Percentiles rank a stretch among this genome's conserved stretches.
These are phyloP conservation scores for Chamaecyparis obtusa DNA, from an alignment of 75 land plant species.

Conservation along the genomic window DNA sequence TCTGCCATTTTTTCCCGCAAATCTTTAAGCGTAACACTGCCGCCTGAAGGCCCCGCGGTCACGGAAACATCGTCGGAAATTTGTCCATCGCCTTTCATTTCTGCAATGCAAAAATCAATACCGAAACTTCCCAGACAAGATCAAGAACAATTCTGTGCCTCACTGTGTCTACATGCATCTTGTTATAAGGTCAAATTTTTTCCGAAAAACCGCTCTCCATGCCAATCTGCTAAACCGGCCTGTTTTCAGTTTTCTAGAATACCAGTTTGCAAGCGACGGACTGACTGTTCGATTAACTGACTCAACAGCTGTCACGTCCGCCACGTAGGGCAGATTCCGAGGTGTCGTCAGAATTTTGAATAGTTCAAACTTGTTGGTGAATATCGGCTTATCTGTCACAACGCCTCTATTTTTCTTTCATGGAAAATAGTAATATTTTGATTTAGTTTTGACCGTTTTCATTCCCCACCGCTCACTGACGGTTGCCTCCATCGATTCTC, in stretches of 20 bases:
- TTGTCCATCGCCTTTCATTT: slow-evolving; percentile 2
- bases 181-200: not conserved
- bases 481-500: no score
- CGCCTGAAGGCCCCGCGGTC: not conserved
- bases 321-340: no score
- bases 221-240: not conserved
- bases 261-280: not conserved
- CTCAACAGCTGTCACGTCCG: no score
- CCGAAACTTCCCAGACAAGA: not conserved
- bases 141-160: not conserved
- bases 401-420: no score
- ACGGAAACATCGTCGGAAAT: not conserved
- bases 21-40: slow-evolving; percentile 36
- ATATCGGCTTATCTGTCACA: no score
- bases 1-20: slow-evolving; percentile 45
- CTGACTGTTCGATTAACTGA: no score
- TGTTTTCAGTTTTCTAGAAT: not conserved
- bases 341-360: no score
- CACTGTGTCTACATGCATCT: not conserved
- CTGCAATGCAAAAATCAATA: not conserved
- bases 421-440: no score
- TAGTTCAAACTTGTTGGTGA: no score
- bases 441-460: no score
- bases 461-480: no score
- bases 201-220: not conserved